Base-by-base conservation (phyloP, 352 stramenopile genomes). In the Phytophthora macrochlamydospora region DNA sequence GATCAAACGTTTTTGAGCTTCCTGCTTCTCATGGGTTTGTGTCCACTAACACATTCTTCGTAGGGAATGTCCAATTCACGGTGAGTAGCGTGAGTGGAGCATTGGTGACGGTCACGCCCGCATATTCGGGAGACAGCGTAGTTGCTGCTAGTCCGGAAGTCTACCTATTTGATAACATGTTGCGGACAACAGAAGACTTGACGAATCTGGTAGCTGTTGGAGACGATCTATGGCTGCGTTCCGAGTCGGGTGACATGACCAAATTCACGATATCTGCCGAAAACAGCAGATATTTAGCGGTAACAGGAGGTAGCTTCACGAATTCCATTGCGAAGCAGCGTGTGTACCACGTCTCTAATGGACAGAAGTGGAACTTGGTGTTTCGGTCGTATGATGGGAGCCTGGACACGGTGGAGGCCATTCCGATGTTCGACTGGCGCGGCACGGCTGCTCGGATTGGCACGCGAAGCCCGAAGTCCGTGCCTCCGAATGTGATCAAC, bases 381-480 rank as follows among this genome's bases (percentile, higher is more conserved):
- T 94, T 94, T 32, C 79, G 85, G 1, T 93, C 85, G 0, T 92
- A 85, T 49, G 56, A 77, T 11, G 83, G 72, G 7, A 71, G 75
- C 49, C 59, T 94, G 7, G 66, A 83, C 12, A 87, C 78, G 0
- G 62, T 93, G 14, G 80, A 93, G 12, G 80, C 78, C 4, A 54
- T 90, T 2, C 85, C 87, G 24, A 72, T 72, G 1, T 81, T 85
- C 31, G 71, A 91, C 51, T 91, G 77, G 73, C 73, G 79, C 4
- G 87, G 87, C 6, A 89, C 81, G 0, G 68, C 73, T 1, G 78
- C 75, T 30, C 75, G 81, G 1, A 78, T 94, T 24, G 76, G 81
- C 1, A 82, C 72, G 6, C 65, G 59, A n/a, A 75, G 69, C 7
- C 65, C 83, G 0, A 76, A 73, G 5, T 61, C 77, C 4, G 44